Evolutionary conservation across 495 filamentous ascomycete genomes (phyloP), one percentile per base, ranked within the genome.

Genomic region (Penicillium steckii): DNA sequence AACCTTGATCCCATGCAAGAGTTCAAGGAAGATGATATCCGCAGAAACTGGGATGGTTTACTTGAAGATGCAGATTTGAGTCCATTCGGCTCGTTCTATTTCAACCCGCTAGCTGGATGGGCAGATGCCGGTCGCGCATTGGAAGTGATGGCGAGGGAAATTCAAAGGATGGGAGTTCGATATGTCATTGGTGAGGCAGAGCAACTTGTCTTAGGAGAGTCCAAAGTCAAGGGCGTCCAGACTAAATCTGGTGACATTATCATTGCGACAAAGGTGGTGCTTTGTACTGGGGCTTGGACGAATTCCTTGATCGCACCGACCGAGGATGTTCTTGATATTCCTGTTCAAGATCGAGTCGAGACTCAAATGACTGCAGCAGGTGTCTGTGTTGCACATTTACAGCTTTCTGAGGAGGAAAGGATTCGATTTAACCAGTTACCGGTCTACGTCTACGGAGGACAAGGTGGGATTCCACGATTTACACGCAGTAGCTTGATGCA

Each of bases 241-340:
- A 67, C 59, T 7, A 54, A 35, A 38, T 23, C 18, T 41, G 83
- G 80, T 1, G 50, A 61, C 10, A 35, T 53, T 0, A 54, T 76
- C 4, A 51, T 15, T 0, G 82, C 80, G 0, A 65, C 75, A 2
- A 68, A 73, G 25, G 65, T 79, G 15, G 56, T 86, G 2, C 60
- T 87, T 19, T 76, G 66, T 23, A 85, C 83, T 0, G 82, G 83
- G 0, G 80, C 83, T 8, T 77, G 70, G 61, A 87, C 83, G 2
- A 66, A 64, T 50, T 32, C 59, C 2, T 29, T 77, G 27, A 63
- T 76, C 53, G 48, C 61, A 17, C 46, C 55, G 0, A 6, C 67
- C 3, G 72, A 76, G 45, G 69, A 70, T 30, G 47, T 59, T 24
- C 52, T 74, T 13, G 41, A 52, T 7, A 57, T 74, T 9, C n/a